Conservation (phyloP, 2,329 filamentous ascomycete genomes). For the Fusarium armeniacum region DNA sequence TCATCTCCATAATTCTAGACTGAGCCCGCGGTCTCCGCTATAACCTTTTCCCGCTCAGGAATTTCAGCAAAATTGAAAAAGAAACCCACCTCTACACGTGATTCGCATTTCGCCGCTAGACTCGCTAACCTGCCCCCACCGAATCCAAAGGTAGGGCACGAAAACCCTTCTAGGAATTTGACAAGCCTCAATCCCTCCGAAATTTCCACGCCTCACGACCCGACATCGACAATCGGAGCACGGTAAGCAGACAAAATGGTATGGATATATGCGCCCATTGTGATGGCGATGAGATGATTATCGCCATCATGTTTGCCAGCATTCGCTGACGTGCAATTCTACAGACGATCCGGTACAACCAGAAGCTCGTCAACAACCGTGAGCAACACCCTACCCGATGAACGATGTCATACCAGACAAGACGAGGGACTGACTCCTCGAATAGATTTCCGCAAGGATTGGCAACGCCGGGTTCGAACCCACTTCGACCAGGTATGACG, state of each 20-base stretch:
- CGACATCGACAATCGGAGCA: slow-evolving; percentile 60
- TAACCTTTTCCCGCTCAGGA: slow-evolving; percentile 27
- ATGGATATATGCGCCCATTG: slow-evolving; percentile 51
- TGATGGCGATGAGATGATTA: slow-evolving; percentile 31
- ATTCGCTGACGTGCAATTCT: slow-evolving; percentile 52
- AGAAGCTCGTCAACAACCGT: slow-evolving; percentile 98
- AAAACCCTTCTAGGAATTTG: slow-evolving; percentile 61
- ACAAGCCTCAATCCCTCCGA: slow-evolving; percentile 56
- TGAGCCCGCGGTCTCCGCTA: background rate
- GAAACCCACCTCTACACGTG: slow-evolving; percentile 32
- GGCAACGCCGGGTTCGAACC: slow-evolving; percentile 98
- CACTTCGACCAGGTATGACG: slow-evolving; percentile 98
- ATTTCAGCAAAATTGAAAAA: background rate
- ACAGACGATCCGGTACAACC: slow-evolving; percentile 99
- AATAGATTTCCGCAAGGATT: slow-evolving; percentile 99
- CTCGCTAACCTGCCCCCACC: slow-evolving; percentile 49
- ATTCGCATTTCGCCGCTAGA: slow-evolving; percentile 36
- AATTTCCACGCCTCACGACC: slow-evolving; percentile 58
- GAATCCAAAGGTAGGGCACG: slow-evolving; percentile 56
- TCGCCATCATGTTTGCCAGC: slow-evolving; percentile 31
- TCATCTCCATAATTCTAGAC: background rate
- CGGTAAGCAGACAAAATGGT: slow-evolving; percentile 69
- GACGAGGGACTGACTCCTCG: slow-evolving; percentile 57
- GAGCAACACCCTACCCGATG: slow-evolving; percentile 59
- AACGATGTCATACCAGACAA: slow-evolving; percentile 46